These are phyloP conservation scores for Arthrobotrys musiformis DNA, from an alignment of 2,329 filamentous ascomycete species.

Conservation along the genomic window DNA sequence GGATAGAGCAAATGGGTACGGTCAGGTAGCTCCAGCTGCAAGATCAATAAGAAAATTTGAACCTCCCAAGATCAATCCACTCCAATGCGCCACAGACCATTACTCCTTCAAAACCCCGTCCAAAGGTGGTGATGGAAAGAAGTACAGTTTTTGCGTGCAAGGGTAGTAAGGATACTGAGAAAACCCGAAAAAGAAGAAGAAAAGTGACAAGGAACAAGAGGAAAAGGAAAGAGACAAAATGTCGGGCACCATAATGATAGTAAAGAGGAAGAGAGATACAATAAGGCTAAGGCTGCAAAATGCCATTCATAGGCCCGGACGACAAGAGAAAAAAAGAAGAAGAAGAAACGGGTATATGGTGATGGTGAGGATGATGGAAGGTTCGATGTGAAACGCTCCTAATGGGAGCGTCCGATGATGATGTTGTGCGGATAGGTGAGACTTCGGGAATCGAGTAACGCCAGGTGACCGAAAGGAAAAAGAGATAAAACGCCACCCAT, in stretches of 20 bases:
- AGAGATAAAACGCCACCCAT: constrained; percentile 55
- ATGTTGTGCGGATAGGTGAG: background rate
- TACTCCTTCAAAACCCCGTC: constrained; percentile 48
- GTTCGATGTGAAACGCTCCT: constrained; percentile 26
- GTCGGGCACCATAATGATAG: background rate
- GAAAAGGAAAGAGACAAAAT: background rate
- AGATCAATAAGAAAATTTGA: constrained; percentile 40
- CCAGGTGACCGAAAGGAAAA: constrained; percentile 45
- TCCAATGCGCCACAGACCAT: constrained; percentile 54
- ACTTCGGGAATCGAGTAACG: constrained; percentile 43
- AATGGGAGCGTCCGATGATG: constrained; percentile 20
- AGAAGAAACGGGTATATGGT: background rate
- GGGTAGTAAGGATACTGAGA: constrained; percentile 19
- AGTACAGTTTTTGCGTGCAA: constrained; percentile 53
- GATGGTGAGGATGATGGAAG: background rate
- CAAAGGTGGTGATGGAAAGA: constrained; percentile 41
- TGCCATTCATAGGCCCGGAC: background rate
- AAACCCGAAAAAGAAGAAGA: background rate
- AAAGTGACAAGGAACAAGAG: background rate
- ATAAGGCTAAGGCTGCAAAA: background rate
- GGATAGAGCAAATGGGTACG: constrained; percentile 55
- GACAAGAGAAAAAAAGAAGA: background rate
- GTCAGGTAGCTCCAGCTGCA: constrained; percentile 55
- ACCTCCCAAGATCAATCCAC: constrained; percentile 48
- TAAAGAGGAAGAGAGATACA: background rate